Base-by-base conservation (phyloP, 2,329 filamentous ascomycete genomes). In the Claviceps sp. region DNA sequence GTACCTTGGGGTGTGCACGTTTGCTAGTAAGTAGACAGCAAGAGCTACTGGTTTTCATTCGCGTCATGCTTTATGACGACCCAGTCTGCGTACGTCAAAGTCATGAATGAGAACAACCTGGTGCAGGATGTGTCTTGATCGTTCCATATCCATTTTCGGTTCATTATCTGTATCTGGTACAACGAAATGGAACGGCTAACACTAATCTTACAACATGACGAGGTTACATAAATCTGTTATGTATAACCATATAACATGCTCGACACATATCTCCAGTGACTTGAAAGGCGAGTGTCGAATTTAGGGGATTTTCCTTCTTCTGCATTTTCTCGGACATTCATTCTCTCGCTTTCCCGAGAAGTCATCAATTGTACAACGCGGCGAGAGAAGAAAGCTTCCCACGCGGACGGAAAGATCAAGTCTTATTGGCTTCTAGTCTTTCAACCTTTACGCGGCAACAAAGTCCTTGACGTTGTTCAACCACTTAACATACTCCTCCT, bases 401-500 rank as follows among this genome's bases (percentile, higher is more conserved):
- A 34, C 30, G 30, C 30, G 11, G 30, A 4, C 9, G 9, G 30
- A 11, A 34, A 9, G 30, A 34, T 34, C 30, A 34, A 34, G 30
- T 34, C 30, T 34, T 11, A 9, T 34, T 34, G 30, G 8, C 30
- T 11, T 4, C 30, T 34, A 4, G 9, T 34, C 30, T 11, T 34
- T 34, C 30, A 34, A 11, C 4, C 4, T 36, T 36, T 47, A 47
- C 5, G 82, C 82, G 66, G 87, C 84, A 59, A 96, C 75, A 65
- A 97, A 96, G 57, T 72, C 74, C 81, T 91, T 93, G 70, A 96
- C 79, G 65, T 86, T 87, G 69, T 82, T 79, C 68, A 98, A 74
- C 93, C 94, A 98, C 59, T 78, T 74, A 56, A 94, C 74, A 70
- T 98, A 98, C 78, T 98, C 93, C 72, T 83, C 86, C 81, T 97